phyloP scores from a whole-genome alignment of 805 yeast species.

The Wickerhamiella lipophila region DNA sequence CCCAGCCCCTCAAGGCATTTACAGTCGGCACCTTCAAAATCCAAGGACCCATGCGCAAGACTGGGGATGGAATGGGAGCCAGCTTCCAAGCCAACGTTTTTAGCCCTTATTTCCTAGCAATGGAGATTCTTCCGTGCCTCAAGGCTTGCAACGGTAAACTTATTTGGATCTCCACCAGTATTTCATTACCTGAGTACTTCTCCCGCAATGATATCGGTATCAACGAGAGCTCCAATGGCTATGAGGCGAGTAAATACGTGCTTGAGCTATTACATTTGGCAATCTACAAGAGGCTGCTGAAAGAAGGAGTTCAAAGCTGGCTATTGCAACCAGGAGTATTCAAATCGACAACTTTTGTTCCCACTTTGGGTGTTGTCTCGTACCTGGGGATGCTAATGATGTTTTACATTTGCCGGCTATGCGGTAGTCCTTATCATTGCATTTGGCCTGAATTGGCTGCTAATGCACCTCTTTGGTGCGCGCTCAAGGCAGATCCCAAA shows the following conservation, averaged over 20 bases:
- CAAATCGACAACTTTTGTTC: constrained; percentile 65
- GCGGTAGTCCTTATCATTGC: constrained; percentile 83
- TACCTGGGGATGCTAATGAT: constrained; percentile 74
- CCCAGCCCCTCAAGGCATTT: constrained; percentile 65
- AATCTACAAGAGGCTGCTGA: constrained; percentile 40
- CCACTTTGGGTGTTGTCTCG: constrained; percentile 63
- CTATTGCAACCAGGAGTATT: constrained; percentile 91
- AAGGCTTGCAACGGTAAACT: constrained; percentile 31
- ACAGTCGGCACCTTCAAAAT: constrained; percentile 79
- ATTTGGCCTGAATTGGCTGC: constrained; percentile 85
- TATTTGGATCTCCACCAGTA: constrained; percentile 76
- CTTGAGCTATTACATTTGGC: constrained; percentile 75
- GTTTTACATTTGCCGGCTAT: constrained; percentile 67
- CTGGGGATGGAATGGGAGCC: constrained; percentile 67
- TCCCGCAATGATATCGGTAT: constrained; percentile 67
- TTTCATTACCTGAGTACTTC: constrained; percentile 63
- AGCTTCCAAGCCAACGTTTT: constrained; percentile 95
- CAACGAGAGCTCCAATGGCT: constrained; percentile 46
- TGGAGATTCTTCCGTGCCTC: constrained; percentile 47
- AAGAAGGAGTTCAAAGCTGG: constrained; percentile 53
- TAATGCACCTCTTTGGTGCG: constrained; percentile 66
- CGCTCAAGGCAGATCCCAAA: constrained; percentile 40
- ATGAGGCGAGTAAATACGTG: constrained; percentile 83
- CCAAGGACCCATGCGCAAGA: constrained; percentile 64
- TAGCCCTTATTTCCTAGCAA: constrained; percentile 80